phyloP scores from a whole-genome alignment of 2,329 filamentous ascomycete species.

The Pyricularia sp. region DNA sequence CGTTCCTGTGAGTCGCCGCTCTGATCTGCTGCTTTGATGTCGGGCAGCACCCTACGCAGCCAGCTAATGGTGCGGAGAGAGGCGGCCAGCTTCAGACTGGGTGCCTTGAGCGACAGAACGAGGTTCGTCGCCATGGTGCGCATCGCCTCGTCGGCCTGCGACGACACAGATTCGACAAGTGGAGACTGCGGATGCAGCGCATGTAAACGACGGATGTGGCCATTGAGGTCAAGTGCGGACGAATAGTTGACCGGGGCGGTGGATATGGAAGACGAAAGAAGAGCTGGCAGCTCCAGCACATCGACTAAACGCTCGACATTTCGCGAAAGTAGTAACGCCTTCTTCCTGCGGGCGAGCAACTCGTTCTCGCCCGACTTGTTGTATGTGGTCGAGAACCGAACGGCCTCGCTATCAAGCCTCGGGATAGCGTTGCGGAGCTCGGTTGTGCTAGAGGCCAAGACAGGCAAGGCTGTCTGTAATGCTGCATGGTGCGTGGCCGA shows the following conservation, averaged over 20 bases:
- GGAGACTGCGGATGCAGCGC: conserved; percentile 72
- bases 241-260: conserved; percentile 66
- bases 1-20: conserved; percentile 42
- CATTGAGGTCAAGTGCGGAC: conserved; percentile 80
- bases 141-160: conserved; percentile 79
- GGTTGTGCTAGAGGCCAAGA: conserved; percentile 54
- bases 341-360: conserved; percentile 64
- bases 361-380: conserved; percentile 62
- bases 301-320: conserved; percentile 88
- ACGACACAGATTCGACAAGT: conserved; percentile 62
- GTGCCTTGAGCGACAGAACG: conserved; percentile 65
- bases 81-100: conserved; percentile 76
- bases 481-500: conserved; percentile 71
- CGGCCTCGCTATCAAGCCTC: conserved; percentile 66
- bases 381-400: conserved; percentile 75
- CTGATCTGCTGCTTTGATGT: conserved; percentile 43
- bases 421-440: conserved; percentile 67
- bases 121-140: conserved; percentile 81
- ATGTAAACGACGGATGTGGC: conserved; percentile 83
- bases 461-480: conserved; percentile 62
- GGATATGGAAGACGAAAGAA: conserved; percentile 72
- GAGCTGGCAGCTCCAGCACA: conserved; percentile 78
- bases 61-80: conserved; percentile 88
- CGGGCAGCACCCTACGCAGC: conserved; percentile 78
- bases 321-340: conserved; percentile 69